These are phyloP conservation scores for Priceomyces medius DNA, from an alignment of 805 yeast genomes.

Conservation along the genomic window DNA sequence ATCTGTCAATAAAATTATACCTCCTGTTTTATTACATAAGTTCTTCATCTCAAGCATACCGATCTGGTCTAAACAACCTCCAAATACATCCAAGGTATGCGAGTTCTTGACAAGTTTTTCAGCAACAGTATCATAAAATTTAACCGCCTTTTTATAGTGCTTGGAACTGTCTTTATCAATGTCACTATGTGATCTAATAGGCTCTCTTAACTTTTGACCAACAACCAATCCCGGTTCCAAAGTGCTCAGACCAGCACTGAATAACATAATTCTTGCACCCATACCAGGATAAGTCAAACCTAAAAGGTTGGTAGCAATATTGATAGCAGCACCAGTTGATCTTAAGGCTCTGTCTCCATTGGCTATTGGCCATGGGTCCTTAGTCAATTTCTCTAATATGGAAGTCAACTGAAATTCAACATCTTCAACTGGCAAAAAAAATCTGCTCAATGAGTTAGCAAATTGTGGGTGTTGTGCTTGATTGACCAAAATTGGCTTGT, in stretches of 20 bases:
- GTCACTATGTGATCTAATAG: slow-evolving; percentile 95
- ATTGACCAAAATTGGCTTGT: slow-evolving; percentile 29
- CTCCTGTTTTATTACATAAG: slow-evolving; percentile 84
- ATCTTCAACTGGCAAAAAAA: slow-evolving; percentile 69
- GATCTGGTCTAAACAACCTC: slow-evolving; percentile 94
- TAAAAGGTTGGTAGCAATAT: slow-evolving; percentile 76
- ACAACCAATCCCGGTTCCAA: slow-evolving; percentile 94
- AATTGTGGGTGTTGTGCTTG: slow-evolving; percentile 26
- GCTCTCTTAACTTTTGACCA: slow-evolving; percentile 86
- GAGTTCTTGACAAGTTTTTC: slow-evolving; percentile 67
- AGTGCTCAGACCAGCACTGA: slow-evolving; percentile 95
- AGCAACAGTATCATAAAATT: slow-evolving; percentile 75
- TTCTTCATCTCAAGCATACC: slow-evolving; percentile 94
- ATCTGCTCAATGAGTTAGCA: slow-evolving; percentile 48
- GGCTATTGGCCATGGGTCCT: slow-evolving; percentile 88
- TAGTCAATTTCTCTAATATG: slow-evolving; percentile 71
- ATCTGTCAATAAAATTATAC: slow-evolving; percentile 82
- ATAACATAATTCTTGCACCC: slow-evolving; percentile 86
- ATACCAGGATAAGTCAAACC: slow-evolving; percentile 81
- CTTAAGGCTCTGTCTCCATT: slow-evolving; percentile 83
- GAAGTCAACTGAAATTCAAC: slow-evolving; percentile 83
- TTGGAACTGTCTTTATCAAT: slow-evolving; percentile 87
- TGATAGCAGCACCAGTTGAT: slow-evolving; percentile 89
- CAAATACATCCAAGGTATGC: slow-evolving; percentile 85
- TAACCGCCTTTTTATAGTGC: slow-evolving; percentile 81